phyloP scores from a whole-genome alignment of 805 yeast species.

The Wickerhamiella musiphila region DNA sequence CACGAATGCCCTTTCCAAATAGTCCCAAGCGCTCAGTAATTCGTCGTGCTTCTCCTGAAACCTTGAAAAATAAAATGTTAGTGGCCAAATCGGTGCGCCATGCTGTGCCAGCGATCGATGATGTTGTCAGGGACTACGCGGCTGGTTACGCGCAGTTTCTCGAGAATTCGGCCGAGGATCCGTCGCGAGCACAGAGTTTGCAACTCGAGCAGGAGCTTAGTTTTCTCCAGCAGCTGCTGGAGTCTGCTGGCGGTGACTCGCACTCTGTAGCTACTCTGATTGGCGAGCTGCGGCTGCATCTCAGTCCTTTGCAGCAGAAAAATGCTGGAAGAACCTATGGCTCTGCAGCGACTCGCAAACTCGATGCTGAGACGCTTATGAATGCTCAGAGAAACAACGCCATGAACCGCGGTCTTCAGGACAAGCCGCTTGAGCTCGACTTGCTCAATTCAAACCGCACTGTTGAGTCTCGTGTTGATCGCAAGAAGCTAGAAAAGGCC shows the following conservation, averaged over 20 bases:
- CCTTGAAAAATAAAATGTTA: background rate
- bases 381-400: conserved; percentile 55
- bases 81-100: conserved; percentile 45
- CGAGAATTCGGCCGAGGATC: conserved; percentile 60
- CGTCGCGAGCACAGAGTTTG: conserved; percentile 59
- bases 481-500: conserved; percentile 91
- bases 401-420: conserved; percentile 46
- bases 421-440: conserved; percentile 54
- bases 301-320: conserved; percentile 37
- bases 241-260: conserved; percentile 67
- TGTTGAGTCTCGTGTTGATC: conserved; percentile 87
- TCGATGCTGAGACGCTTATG: conserved; percentile 48
- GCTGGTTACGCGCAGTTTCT: conserved; percentile 76
- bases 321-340: conserved; percentile 25
- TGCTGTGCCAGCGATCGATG: conserved; percentile 74
- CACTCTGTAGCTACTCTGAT: conserved; percentile 41
- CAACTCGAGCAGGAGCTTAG: conserved; percentile 49
- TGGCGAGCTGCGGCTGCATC: conserved; percentile 26
- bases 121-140: conserved; percentile 78
- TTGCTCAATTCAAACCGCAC: conserved; percentile 61
- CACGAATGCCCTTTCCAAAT: too few species aligned
- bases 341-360: conserved; percentile 76
- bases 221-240: conserved; percentile 47
- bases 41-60: background rate
- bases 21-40: too few species aligned